A percentile compares a stretch with the other conserved stretches of the same genome.
Evolutionary conservation across 2,329 filamentous ascomycete genomes (phyloP).

Genomic region (Ambrosiella xylebori): DNA sequence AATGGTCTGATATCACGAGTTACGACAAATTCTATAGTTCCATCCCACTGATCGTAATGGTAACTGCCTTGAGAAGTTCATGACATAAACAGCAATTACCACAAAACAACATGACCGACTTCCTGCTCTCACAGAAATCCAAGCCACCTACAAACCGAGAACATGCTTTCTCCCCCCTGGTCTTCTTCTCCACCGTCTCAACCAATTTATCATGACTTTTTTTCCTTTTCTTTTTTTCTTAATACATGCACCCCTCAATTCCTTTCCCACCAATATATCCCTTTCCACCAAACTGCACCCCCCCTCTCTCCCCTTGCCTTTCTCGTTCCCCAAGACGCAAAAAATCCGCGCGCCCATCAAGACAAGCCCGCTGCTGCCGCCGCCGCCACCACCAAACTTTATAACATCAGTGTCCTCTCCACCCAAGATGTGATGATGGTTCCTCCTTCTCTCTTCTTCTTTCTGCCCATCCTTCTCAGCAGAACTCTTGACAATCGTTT

Average conservation of each 20-base stretch:
- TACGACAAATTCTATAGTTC: neutral
- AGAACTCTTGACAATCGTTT: slow-evolving; percentile 7
- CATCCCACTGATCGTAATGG: no score
- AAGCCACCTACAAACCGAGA: slow-evolving; percentile 1
- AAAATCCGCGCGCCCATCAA: neutral
- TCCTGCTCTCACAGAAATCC: neutral
- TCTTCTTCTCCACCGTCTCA: neutral
- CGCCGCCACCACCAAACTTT: neutral
- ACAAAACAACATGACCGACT: neutral
- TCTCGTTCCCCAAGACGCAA: neutral
- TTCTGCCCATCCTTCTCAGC: slow-evolving; percentile 1
- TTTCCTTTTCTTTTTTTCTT: neutral
- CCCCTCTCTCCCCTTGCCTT: neutral
- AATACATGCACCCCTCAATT: neutral
- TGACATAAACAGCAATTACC: neutral
- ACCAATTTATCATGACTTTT: neutral
- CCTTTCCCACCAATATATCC: neutral
- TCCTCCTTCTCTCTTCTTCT: neutral
- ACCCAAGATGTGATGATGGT: neutral
- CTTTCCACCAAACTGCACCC: neutral
- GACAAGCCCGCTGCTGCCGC: no score
- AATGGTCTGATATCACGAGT: neutral
- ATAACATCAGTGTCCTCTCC: neutral
- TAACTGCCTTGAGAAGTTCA: neutral
- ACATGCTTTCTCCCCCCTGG: neutral